Percentiles rank a stretch among this genome's conserved stretches.
Conservation (phyloP, 805 yeast species). For the Blastobotrys parvus region DNA sequence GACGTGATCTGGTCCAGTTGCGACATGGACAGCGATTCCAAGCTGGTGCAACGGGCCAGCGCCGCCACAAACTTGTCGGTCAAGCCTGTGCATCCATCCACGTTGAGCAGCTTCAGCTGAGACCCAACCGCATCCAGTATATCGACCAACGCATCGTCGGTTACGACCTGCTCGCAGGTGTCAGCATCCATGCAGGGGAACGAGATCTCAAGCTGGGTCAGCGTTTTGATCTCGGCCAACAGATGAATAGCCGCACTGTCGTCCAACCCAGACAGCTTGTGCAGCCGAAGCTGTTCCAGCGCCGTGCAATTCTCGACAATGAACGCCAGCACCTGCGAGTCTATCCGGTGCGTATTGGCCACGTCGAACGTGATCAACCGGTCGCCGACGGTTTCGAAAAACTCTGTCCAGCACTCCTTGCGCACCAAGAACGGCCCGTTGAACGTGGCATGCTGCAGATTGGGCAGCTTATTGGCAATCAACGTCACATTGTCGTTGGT, state of each 20-base stretch:
- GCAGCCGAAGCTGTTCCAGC: constrained; percentile 50
- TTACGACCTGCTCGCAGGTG: constrained; percentile 45
- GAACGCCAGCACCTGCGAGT: constrained; percentile 53
- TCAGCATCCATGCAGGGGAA: constrained; percentile 24
- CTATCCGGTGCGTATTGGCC: constrained; percentile 76
- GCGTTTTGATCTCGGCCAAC: constrained; percentile 50
- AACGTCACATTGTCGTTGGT: constrained; percentile 68
- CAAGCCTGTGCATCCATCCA: constrained; percentile 68
- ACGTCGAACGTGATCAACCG: constrained; percentile 53
- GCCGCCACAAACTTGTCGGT: constrained; percentile 54
- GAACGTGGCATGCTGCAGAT: constrained; percentile 48
- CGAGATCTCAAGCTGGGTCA: constrained; percentile 56
- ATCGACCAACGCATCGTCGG: constrained; percentile 58
- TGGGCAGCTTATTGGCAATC: constrained; percentile 47
- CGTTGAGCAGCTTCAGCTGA: constrained; percentile 44
- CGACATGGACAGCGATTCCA: constrained; percentile 52
- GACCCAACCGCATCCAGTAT: constrained; percentile 46
- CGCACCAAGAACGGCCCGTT: constrained; percentile 88
- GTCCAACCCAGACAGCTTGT: constrained; percentile 65
- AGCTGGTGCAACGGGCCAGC: constrained; percentile 44
- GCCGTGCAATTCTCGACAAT: constrained; percentile 51
- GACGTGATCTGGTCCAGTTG: constrained; percentile 59
- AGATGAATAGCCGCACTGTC: constrained; percentile 50
- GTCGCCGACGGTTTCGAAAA: constrained; percentile 50
- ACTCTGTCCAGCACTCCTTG: constrained; percentile 67